These are phyloP conservation scores for Gracilariopsis chorda DNA, from an alignment of 23 red algal species.

Conservation along the genomic window DNA sequence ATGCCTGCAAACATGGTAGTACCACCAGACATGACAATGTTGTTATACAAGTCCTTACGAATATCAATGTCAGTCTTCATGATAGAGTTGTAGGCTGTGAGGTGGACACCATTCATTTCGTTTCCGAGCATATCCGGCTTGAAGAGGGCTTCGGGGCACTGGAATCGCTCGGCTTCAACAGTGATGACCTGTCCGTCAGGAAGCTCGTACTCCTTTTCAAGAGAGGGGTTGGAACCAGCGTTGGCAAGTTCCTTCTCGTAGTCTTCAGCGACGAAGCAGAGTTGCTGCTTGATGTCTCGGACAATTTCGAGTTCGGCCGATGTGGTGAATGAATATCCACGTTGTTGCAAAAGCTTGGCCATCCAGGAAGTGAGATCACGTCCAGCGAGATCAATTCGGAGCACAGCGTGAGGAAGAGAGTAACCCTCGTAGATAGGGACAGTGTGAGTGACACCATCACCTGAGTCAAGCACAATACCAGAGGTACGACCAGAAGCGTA, in stretches of 20 bases:
- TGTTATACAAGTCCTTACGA: slow-evolving; percentile 99
- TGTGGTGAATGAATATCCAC: slow-evolving; percentile 99
- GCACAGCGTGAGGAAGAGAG: slow-evolving; percentile 95
- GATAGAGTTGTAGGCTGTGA: slow-evolving; percentile 91
- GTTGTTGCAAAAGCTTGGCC: slow-evolving; percentile 93
- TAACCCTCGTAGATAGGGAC: slow-evolving; percentile 99
- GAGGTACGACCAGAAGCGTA: slow-evolving; percentile 99
- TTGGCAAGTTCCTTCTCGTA: slow-evolving; percentile 94
- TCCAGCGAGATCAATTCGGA: slow-evolving; percentile 97
- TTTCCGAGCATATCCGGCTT: slow-evolving; percentile 92
- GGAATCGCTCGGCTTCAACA: slow-evolving; percentile 93
- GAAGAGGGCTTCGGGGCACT: slow-evolving; percentile 98
- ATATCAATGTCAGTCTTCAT: slow-evolving; percentile 99
- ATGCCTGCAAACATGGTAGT: slow-evolving; percentile 99
- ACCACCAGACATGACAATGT: slow-evolving; percentile 97
- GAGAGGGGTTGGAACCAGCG: slow-evolving; percentile 71
- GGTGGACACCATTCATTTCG: slow-evolving; percentile 92
- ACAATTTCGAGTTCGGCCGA: slow-evolving; percentile 99
- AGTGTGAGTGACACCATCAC: slow-evolving; percentile 99
- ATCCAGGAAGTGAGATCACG: slow-evolving; percentile 95
- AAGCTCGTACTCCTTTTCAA: slow-evolving; percentile 99
- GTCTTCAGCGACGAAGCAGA: slow-evolving; percentile 98
- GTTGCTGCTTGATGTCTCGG: slow-evolving; percentile 99
- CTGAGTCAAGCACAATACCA: slow-evolving; percentile 98
- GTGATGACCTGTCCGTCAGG: slow-evolving; percentile 99